phyloP scores from a whole-genome alignment of 371 early-diverging fungal genomes.

The Dichotomocladium elegans region DNA sequence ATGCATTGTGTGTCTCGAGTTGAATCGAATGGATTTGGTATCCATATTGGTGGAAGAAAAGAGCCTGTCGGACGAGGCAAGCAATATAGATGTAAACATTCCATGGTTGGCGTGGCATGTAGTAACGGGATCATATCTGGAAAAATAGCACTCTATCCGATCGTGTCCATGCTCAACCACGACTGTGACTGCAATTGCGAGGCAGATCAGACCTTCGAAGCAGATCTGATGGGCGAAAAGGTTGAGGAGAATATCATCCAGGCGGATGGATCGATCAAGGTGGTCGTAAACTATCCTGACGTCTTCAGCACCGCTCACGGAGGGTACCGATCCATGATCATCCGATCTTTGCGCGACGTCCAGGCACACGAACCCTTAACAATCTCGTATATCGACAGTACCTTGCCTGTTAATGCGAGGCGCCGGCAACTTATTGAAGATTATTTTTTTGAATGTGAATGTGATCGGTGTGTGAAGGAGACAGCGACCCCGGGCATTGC shows the following conservation, averaged over 20 bases:
- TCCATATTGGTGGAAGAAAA: constrained; percentile 20
- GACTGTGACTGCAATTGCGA: constrained; percentile 49
- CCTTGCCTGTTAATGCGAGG: constrained; percentile 37
- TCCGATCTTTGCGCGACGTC: constrained; percentile 29
- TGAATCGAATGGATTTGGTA: constrained; percentile 55
- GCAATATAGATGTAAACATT: neutral
- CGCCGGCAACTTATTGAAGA: constrained; percentile 32
- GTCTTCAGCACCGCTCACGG: constrained; percentile 23
- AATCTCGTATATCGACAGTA: constrained; percentile 51
- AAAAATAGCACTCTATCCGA: constrained; percentile 15
- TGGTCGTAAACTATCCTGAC: constrained; percentile 12
- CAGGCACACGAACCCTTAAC: constrained; percentile 31
- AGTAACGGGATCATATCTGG: neutral
- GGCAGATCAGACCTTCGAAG: constrained; percentile 24
- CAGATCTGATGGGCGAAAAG: neutral
- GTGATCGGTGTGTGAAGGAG: constrained; percentile 40
- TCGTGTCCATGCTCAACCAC: constrained; percentile 38
- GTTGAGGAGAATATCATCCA: constrained; percentile 4
- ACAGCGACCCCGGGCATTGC: too few species aligned
- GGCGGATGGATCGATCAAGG: neutral
- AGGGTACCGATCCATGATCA: constrained; percentile 21
- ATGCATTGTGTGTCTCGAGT: constrained; percentile 44
- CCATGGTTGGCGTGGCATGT: neutral
- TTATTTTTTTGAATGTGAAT: constrained; percentile 50
- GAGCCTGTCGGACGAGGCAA: constrained; percentile 20